A percentile compares a stretch with the other conserved stretches of the same genome.
These are phyloP conservation scores for Ceratocystis colombiana DNA, from an alignment of 2,329 filamentous ascomycete genomes.

Conservation along the genomic window DNA sequence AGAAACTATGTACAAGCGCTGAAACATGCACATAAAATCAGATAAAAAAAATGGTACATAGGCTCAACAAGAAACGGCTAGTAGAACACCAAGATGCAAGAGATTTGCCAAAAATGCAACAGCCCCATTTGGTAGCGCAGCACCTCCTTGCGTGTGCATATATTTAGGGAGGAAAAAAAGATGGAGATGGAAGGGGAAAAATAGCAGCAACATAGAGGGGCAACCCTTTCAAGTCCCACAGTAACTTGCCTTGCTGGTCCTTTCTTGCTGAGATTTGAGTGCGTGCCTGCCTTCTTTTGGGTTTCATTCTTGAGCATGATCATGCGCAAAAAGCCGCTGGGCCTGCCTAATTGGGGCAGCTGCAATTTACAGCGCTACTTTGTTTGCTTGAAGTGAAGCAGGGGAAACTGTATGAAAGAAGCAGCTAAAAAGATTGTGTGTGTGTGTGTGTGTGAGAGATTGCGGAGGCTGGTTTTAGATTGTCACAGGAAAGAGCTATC, in stretches of 20 bases:
- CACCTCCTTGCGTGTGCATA: constrained; percentile 19
- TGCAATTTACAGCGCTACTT: neutral
- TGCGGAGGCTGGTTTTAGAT: constrained; percentile 10
- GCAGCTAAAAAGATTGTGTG: neutral
- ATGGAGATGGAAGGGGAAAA: neutral
- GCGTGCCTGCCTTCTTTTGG: neutral
- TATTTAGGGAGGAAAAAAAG: constrained; percentile 13
- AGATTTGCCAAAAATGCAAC: neutral
- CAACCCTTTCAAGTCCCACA: neutral
- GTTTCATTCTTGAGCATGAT: neutral
- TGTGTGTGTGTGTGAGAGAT: neutral
- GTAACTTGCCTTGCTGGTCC: neutral
- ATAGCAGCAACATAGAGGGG: neutral
- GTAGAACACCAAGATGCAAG: constrained; percentile 6
- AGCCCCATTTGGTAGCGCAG: constrained; percentile 12
- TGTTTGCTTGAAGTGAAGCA: neutral
- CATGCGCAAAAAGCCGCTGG: neutral
- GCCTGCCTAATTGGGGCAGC: neutral
- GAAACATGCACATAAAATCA: neutral
- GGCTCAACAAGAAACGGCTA: neutral
- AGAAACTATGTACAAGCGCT: neutral
- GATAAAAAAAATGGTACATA: neutral
- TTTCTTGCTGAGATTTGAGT: neutral
- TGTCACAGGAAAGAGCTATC: constrained; percentile 11
- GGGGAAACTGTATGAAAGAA: neutral